Evolutionary conservation across 352 stramenopile species (phyloP), one percentile per base, ranked within the genome.

Genomic region (Thraustochytrium striatum): DNA sequence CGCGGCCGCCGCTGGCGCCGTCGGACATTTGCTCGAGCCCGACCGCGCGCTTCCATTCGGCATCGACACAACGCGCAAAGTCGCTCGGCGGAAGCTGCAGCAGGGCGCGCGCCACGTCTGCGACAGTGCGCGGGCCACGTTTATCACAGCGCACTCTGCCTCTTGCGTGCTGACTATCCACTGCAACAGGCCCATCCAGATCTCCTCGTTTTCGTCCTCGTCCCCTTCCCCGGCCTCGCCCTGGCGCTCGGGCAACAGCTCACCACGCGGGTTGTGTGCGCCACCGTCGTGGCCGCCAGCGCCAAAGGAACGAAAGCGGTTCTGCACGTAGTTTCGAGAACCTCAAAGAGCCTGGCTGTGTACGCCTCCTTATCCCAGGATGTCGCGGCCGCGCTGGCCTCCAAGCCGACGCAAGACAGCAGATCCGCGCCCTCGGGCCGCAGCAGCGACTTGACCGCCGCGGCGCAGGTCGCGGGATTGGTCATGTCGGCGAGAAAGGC

Each of bases 401-500:
- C 65, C 7, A 16, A 19, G 25, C 65, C 65, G 28, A 75, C 32
- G 30, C 65, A 55, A 13, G 43, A 39, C 9, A 75, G 65, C 8
- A 75, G 25, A 25, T 75, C 65, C 16, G 5, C 7, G 21, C 52
- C 30, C 3, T 44, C 35, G 5, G 65, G 65, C 16, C 36, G 21
- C 9, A 75, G 52, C 3, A 75, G 44, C 11, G 65, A 44, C 50
- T 61, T 58, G 25, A 75, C 52, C 28, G 68, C 19, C 7, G 44
- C 32, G 8, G 65, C 65, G 32, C 11, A 21, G 7, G 5, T 7
- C 16, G n/a, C 28, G 7, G 21, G 32, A 11, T 43, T 75, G 13
- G 65, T 70, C 65, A 75, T 75, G 39, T 75, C 65, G 21, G n/a
- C 32, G 32, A 62, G 65, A 72, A 75, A 61, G 32, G 65, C 52